Base-by-base conservation (phyloP, 2,329 filamentous ascomycete species). In the Neonectria neomacrospora region DNA sequence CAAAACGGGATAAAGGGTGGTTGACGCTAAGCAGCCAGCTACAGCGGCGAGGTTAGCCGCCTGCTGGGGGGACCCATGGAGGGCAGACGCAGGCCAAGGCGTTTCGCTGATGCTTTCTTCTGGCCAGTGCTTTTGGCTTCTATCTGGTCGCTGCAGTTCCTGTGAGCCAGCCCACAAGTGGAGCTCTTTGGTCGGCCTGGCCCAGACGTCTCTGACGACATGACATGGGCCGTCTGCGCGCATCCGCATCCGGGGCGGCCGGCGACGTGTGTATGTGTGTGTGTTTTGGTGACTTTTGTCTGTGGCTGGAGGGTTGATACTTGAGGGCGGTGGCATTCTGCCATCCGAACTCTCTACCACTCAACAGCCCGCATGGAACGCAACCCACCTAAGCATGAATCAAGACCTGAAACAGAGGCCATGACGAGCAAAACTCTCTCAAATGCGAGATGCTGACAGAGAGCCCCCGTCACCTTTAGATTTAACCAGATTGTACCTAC, bases 181-280 rank as follows among this genome's bases (percentile, higher is more conserved):
- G 56, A 39, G 6, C 39, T n/a, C 18, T 12, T 22, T 22, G 20
- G 20, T 37, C 34, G 37, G 32, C 37, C 26, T 44, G 26, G 26
- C 5, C 26, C 16, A 28, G 16, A 48, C 23, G 55, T 39, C 48
- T 53, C 56, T 58, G 56, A 58, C 56, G 56, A 52, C 50, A 39
- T 52, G 20, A 45, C 56, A 58, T 58, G 48, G 39, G 39, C 48
- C 9, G 44, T 58, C 28, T 45, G 34, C 30, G 47, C 48, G 48
- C 28, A 58, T 58, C 56, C 48, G 48, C 47, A 58, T 58, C 56
- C 48, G 48, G 48, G 48, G 39, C 28, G 16, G 12, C 47, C 47
- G 47, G 47, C 26, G 37, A 41, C 4, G n/a, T 41, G 37, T 41
- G 37, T 41, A 2, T 37, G 9, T 9, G 30, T 10, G 30, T 26